A percentile compares a stretch with the other conserved stretches of the same genome.
Evolutionary conservation across 2,329 filamentous ascomycete genomes (phyloP).

Genomic region (Pseudocercospora pini-densiflorae): DNA sequence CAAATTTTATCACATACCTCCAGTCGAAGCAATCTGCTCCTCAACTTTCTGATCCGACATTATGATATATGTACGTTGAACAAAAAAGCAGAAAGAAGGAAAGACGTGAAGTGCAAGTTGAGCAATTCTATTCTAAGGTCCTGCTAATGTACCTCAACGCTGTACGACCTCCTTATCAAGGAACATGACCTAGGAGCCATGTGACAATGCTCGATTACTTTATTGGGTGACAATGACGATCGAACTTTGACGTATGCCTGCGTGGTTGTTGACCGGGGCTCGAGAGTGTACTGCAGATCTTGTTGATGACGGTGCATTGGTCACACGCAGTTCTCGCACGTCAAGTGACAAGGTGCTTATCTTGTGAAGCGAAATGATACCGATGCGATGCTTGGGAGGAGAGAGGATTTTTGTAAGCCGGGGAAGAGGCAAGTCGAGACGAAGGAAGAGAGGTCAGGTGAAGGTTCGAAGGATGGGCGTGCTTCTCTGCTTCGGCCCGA

Average conservation of each 20-base stretch:
- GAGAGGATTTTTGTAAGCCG: not conserved
- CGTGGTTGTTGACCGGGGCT: not conserved
- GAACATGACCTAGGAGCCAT: not conserved
- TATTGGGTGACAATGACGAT: slow-evolving; percentile 6
- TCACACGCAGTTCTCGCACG: not conserved
- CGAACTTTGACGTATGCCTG: slow-evolving; percentile 10
- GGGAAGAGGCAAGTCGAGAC: not conserved
- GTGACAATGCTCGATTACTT: slow-evolving; percentile 9
- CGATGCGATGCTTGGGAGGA: not conserved
- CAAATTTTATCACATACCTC: not conserved
- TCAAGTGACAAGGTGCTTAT: slow-evolving; percentile 1
- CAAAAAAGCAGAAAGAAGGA: not conserved
- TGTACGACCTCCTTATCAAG: slow-evolving; percentile 9
- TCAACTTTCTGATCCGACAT: slow-evolving; percentile 9
- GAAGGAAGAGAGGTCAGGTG: not conserved
- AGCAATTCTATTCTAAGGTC: not conserved
- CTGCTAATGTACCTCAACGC: not conserved
- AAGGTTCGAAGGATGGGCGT: not conserved
- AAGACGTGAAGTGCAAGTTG: not conserved
- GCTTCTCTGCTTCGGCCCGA: not conserved
- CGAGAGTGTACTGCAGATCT: not conserved
- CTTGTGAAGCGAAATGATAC: not conserved
- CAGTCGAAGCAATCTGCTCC: slow-evolving; percentile 1
- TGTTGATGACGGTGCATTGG: not conserved
- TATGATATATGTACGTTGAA: not conserved